Evolutionary conservation across 108 stramenopile species (phyloP), one percentile per base, ranked within the genome.

Genomic region (Pseudonitzschia pungens): DNA sequence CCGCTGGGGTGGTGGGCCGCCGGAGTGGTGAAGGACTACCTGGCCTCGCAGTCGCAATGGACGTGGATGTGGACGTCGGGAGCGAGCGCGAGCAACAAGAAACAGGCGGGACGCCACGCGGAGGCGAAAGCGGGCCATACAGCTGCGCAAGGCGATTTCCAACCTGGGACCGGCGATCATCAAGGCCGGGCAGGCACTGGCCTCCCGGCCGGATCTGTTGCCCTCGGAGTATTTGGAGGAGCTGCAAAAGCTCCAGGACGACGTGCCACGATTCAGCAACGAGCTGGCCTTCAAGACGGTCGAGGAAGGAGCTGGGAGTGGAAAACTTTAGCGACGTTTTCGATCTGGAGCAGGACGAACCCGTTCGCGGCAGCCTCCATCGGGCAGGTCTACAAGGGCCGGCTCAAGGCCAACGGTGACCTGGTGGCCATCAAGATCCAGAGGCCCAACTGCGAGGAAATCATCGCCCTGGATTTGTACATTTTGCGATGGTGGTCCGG

Each of bases 201-300:
- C 96, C 45, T 86, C 84, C 42, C 81, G 97, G 67, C 92, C 97
- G 0, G 97, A 98, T 77, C 85, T 98, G 62, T 73, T 98, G 24
- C 97, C 97, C 20, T 77, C 77, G 16, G 96, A 96, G 76, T 98
- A 98, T 74, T 70, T 98, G 74, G 91, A 95, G 50, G 95, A 97
- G 69, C 81, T 98, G 65, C 97, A 98, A 82, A 95, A 96, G 63
- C 74, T 98, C 44, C 97, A 98, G 73, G 97, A 98, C 73, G 91
- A 96, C 64, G 93, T 97, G 0, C 97, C 97, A 2, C 82, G 92
- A 0, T 98, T 96, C 70, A 71, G 81, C 50, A 95, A 94, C 74
- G 82, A 84, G 41, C 57, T 93, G 52, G 97, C 97, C 15, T 93
- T 97, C 40, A 69, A 65, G 18, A 89, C 88, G 50, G 94, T 97